Percentiles rank a stretch among this genome's conserved stretches.
Conservation (phyloP, 2,329 filamentous ascomycete genomes). For the Neonectria faginata region DNA sequence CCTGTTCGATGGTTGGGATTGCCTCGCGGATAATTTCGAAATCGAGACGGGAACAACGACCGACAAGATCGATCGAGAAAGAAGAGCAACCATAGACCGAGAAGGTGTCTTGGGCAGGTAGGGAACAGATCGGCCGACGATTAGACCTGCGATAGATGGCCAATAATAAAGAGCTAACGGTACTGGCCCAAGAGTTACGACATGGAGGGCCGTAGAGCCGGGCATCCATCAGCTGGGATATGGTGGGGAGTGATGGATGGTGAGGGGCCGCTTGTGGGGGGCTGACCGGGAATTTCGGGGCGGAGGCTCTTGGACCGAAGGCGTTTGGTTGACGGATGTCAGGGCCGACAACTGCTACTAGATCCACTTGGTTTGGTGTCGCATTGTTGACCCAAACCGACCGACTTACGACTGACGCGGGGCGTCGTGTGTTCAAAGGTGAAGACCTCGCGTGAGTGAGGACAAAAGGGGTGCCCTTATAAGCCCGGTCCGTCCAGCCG, state of each 20-base stretch:
- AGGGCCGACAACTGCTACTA: slow-evolving; percentile 43
- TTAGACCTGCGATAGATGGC: neutral
- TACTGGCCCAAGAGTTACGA: slow-evolving; percentile 3
- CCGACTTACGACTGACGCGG: slow-evolving; percentile 9
- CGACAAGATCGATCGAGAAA: slow-evolving; percentile 1
- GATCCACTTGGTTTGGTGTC: slow-evolving; percentile 39
- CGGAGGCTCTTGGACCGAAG: slow-evolving; percentile 37
- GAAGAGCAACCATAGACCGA: slow-evolving; percentile 3
- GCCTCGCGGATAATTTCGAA: neutral
- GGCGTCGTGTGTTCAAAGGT: slow-evolving; percentile 8
- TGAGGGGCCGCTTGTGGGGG: slow-evolving; percentile 31
- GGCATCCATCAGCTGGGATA: slow-evolving; percentile 33
- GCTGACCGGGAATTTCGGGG: slow-evolving; percentile 45
- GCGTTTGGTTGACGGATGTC: slow-evolving; percentile 42
- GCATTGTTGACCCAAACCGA: slow-evolving; percentile 23
- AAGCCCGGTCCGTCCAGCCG: slow-evolving; percentile 44
- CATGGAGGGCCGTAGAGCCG: slow-evolving; percentile 41
- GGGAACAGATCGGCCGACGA: slow-evolving; percentile 1
- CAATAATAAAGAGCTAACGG: neutral
- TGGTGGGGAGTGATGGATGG: slow-evolving; percentile 15
- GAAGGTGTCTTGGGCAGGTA: neutral
- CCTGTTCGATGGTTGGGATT: slow-evolving; percentile 6
- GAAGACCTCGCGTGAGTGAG: slow-evolving; percentile 16
- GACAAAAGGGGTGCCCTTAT: slow-evolving; percentile 28
- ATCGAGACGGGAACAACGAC: neutral